Evolutionary conservation across 352 stramenopile species (phyloP).

Genomic region (Pythium aristosporum): DNA sequence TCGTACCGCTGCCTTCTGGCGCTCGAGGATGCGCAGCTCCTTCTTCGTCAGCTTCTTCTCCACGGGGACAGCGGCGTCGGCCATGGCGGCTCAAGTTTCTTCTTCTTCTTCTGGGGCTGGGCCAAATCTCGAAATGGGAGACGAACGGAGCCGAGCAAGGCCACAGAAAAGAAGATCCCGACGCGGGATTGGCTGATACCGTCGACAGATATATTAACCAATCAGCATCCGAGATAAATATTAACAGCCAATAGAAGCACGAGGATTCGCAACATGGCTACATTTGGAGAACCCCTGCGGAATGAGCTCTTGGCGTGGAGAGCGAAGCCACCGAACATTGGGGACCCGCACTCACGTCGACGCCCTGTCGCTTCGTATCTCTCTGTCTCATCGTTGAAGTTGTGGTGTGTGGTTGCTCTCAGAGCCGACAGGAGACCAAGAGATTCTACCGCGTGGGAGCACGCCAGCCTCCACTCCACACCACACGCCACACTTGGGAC

Average conservation of each 20-base stretch:
- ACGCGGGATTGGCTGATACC: conserved; percentile 28
- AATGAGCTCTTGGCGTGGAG: conserved; percentile 14
- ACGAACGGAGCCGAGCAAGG: conserved; percentile 4
- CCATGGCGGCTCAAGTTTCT: conserved; percentile 23
- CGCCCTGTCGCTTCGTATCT: neutral
- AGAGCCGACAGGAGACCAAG: neutral
- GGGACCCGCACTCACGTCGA: conserved; percentile 11
- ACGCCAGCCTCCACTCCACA: too few relatives aligned
- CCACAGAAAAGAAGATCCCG: conserved; percentile 32
- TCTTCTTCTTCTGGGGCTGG: neutral
- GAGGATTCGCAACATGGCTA: conserved; percentile 11
- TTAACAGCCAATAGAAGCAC: conserved; percentile 15
- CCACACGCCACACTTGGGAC: too few relatives aligned
- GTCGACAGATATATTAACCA: neutral
- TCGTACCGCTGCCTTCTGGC: conserved; percentile 69
- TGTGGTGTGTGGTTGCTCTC: neutral
- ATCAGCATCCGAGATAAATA: conserved; percentile 1
- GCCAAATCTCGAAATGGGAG: conserved; percentile 21
- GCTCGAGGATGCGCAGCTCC: conserved; percentile 87
- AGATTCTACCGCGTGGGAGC: neutral
- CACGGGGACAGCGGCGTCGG: conserved; percentile 43
- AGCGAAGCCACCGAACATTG: neutral
- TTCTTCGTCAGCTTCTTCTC: conserved; percentile 90
- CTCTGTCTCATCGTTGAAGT: conserved; percentile 1
- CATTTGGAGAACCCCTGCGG: conserved; percentile 7